Percentiles rank a stretch among this genome's conserved stretches.
These are phyloP conservation scores for Endogone sp. DNA, from an alignment of 192 early-diverging fungal genomes.

Conservation along the genomic window DNA sequence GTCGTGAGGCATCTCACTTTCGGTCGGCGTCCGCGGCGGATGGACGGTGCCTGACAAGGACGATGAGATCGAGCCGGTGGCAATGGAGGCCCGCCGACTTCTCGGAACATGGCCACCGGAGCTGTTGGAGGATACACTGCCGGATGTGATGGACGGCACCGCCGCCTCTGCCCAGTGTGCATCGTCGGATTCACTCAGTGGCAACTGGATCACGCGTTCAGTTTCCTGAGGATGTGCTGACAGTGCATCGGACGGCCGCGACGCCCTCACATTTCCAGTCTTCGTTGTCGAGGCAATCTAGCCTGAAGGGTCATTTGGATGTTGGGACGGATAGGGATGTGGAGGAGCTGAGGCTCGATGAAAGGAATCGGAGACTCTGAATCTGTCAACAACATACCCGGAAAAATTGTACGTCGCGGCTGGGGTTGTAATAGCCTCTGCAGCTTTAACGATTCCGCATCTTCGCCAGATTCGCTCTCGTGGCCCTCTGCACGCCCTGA, in stretches of 20 bases:
- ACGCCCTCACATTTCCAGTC: too few species aligned
- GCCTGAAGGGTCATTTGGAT: too few species aligned
- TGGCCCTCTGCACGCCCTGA: not conserved
- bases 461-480: not conserved
- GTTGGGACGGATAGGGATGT: too few species aligned
- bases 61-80: not conserved
- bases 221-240: too few species aligned
- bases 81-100: not conserved
- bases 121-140: not conserved
- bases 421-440: not conserved
- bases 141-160: not conserved
- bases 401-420: not conserved
- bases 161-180: too few species aligned
- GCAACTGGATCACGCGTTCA: too few species aligned
- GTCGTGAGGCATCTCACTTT: not conserved
- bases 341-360: too few species aligned
- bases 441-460: not conserved
- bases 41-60: not conserved
- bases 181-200: too few species aligned
- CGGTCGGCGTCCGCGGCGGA: not conserved
- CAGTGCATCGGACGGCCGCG: too few species aligned
- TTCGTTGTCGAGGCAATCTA: too few species aligned
- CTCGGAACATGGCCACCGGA: not conserved
- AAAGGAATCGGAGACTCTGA: not conserved
- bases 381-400: not conserved